Percentiles rank a stretch among this genome's conserved stretches.
phyloP scores from a whole-genome alignment of 306 rosid species.

The Begonia peltatifolia region DNA sequence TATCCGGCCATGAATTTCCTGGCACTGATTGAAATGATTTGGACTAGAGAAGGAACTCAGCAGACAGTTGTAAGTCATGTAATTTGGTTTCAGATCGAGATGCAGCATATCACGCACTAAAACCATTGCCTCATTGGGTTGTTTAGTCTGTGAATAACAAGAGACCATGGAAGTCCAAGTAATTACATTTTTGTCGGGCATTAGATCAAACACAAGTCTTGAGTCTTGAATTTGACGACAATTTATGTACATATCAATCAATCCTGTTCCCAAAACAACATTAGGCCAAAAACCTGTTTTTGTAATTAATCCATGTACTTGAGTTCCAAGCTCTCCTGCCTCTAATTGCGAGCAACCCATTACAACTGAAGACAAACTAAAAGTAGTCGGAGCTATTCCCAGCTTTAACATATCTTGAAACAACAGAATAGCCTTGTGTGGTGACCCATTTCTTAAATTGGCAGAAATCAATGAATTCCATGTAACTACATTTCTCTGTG shows the following conservation, averaged over 20 bases:
- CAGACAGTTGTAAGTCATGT: conserved; percentile 30
- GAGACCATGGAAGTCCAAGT: conserved; percentile 40
- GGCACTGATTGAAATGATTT: conserved; percentile 18
- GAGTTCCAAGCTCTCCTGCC: conserved; percentile 23
- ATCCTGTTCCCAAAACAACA: conserved; percentile 27
- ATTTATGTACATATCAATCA: conserved; percentile 29
- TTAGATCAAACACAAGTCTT: conserved; percentile 23
- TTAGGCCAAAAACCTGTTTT: conserved; percentile 16
- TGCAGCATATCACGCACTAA: conserved; percentile 27
- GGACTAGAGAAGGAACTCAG: conserved; percentile 24
- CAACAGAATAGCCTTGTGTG: conserved; percentile 11
- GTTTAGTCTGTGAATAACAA: conserved; percentile 20
- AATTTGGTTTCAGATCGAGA: conserved; percentile 18
- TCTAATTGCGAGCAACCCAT: conserved; percentile 27
- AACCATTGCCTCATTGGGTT: conserved; percentile 21
- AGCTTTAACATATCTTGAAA: conserved; percentile 18
- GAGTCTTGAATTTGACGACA: conserved; percentile 18
- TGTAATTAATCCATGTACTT: conserved; percentile 28
- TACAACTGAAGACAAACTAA: conserved; percentile 23
- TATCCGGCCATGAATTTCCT: conserved; percentile 28
- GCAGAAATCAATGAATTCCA: conserved; percentile 24
- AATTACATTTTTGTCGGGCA: conserved; percentile 21
- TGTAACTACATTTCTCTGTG: conserved; percentile 20
- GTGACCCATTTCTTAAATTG: conserved; percentile 13
- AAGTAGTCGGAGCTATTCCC: conserved; percentile 24